phyloP scores from a whole-genome alignment of 108 stramenopile species.

The Cyclostephanos invisitatus region DNA sequence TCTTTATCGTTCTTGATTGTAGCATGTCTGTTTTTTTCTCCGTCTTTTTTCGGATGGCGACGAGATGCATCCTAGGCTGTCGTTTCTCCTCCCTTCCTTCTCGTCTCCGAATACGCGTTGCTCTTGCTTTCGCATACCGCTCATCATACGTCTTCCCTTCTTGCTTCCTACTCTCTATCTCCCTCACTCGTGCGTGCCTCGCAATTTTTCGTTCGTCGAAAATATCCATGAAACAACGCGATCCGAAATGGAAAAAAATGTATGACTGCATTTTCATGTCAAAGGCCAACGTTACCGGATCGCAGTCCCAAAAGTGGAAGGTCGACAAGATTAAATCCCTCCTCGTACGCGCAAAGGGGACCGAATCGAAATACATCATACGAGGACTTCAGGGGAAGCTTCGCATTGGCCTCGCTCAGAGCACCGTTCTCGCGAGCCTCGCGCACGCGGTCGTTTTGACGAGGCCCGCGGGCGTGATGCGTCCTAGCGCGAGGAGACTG shows the following conservation, averaged over 20 bases:
- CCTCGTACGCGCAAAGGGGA: constrained; percentile 72
- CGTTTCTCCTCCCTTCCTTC: no score
- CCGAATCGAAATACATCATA: constrained; percentile 96
- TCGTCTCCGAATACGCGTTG: no score
- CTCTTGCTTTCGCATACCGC: no score
- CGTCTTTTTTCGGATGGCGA: no score
- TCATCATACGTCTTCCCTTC: no score
- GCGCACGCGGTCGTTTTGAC: constrained; percentile 89
- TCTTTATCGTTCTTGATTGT: no score
- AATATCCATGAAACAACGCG: not conserved
- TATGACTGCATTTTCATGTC: not conserved
- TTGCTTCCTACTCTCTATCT: no score
- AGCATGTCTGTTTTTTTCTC: no score
- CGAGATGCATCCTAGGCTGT: no score
- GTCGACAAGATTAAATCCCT: constrained; percentile 92
- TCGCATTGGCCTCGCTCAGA: constrained; percentile 93
- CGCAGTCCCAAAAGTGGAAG: constrained; percentile 90
- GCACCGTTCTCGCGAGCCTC: constrained; percentile 93
- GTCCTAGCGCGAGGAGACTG: constrained; percentile 35
- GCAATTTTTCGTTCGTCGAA: no score
- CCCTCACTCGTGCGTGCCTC: no score
- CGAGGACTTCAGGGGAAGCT: constrained; percentile 98
- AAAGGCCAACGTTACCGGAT: constrained; percentile 77
- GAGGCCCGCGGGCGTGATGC: constrained; percentile 47
- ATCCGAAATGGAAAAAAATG: not conserved